A percentile compares a stretch with the other conserved stretches of the same genome.
phyloP scores from a whole-genome alignment of 139 green algal species.

The Spirogloea muscicola region DNA sequence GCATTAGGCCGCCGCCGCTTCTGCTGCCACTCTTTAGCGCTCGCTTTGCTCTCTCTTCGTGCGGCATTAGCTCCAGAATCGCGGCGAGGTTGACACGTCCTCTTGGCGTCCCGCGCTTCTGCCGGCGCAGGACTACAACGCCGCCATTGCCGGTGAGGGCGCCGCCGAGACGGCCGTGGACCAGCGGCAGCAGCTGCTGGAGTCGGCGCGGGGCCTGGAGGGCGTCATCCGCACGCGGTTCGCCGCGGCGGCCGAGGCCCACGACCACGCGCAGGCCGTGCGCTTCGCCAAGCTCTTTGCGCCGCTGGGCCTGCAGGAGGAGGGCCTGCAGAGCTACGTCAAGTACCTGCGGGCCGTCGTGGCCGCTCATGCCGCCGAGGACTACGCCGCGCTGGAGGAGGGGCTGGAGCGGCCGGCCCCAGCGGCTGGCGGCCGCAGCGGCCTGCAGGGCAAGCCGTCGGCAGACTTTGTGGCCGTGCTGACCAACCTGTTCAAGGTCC shows the following conservation, averaged over 20 bases:
- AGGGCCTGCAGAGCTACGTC: conserved; percentile 64
- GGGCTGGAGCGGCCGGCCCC: conserved; percentile 32
- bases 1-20: too few species aligned
- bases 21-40: too few species aligned
- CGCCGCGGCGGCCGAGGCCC: conserved; percentile 53
- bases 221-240: conserved; percentile 59
- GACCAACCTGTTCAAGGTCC: conserved; percentile 70
- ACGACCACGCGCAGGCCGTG: conserved; percentile 66
- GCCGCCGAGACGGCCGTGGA: conserved; percentile 36
- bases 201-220: conserved; percentile 63
- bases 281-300: conserved; percentile 73
- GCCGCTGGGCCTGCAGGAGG: conserved; percentile 68
- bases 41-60: too few species aligned
- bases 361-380: conserved; percentile 48
- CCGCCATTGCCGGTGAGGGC: background rate
- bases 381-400: conserved; percentile 59
- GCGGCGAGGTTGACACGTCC: too few species aligned
- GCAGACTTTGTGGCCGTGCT: conserved; percentile 66
- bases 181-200: conserved; percentile 62
- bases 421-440: background rate
- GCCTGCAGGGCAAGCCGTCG: background rate
- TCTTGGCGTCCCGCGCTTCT: too few species aligned
- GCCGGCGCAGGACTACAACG: conserved; percentile 4
- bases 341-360: conserved; percentile 59
- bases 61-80: too few species aligned